phyloP scores from a whole-genome alignment of 495 filamentous ascomycete species.

The Penicillium waksmanii region DNA sequence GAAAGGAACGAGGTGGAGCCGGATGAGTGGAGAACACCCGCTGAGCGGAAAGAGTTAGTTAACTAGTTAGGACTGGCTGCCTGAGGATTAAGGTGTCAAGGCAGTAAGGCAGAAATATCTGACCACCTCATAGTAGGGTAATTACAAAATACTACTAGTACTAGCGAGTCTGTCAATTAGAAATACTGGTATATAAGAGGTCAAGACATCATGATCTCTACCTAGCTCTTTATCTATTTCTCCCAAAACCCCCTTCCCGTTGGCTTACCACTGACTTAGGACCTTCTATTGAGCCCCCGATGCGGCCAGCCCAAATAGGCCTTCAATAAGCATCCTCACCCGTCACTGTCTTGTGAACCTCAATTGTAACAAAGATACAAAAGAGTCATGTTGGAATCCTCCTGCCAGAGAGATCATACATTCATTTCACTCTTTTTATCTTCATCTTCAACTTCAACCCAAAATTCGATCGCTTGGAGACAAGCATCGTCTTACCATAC shows the following conservation, averaged over 20 bases:
- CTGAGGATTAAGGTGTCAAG: background rate
- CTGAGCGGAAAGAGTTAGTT: background rate
- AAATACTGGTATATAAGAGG: too few species aligned
- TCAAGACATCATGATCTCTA: too few species aligned
- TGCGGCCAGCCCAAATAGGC: conserved; percentile 14
- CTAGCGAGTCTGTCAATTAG: too few species aligned
- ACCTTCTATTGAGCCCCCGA: conserved; percentile 26
- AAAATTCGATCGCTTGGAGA: background rate
- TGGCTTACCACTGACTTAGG: too few species aligned
- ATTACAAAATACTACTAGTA: too few species aligned
- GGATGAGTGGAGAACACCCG: too few species aligned
- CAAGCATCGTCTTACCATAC: background rate
- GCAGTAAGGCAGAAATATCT: too few species aligned
- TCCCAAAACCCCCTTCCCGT: too few species aligned
- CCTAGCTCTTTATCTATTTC: too few species aligned
- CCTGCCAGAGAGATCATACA: background rate
- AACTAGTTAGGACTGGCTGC: too few species aligned
- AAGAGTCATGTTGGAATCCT: background rate
- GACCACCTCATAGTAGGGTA: too few species aligned
- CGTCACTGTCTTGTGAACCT: background rate
- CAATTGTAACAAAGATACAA: conserved; percentile 3
- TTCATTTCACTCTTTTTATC: background rate
- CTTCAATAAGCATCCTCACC: conserved; percentile 18
- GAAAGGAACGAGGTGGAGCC: background rate
- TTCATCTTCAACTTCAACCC: background rate